phyloP scores from a whole-genome alignment of 2,329 filamentous ascomycete species.

The Trichophyton mentagrophytes region DNA sequence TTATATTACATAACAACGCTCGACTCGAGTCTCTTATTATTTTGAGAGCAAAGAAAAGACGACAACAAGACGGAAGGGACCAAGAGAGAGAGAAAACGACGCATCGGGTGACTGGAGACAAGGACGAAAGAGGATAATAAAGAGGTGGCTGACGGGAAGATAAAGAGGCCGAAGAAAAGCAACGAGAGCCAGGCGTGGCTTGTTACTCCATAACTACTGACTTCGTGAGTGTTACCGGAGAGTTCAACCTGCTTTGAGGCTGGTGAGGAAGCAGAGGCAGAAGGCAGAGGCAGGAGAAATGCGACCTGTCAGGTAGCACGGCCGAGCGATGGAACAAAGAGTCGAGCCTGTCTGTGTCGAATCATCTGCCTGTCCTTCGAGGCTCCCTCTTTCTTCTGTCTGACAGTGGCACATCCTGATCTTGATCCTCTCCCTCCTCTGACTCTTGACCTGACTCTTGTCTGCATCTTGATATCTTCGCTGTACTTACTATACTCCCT shows the following conservation, averaged over 20 bases:
- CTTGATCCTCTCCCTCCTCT: not conserved
- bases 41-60: not conserved
- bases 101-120: not conserved
- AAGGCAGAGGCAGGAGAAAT: not conserved
- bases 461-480: no score
- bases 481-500: no score
- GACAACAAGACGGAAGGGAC: not conserved
- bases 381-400: no score
- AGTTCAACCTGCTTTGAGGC: no score
- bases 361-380: not conserved
- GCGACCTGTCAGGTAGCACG: slow-evolving; percentile 1
- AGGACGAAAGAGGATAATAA: not conserved
- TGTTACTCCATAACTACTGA: no score
- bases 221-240: no score
- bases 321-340: not conserved
- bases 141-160: not conserved
- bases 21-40: no score
- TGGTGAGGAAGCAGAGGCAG: not conserved
- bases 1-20: not conserved
- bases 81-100: not conserved
- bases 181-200: not conserved
- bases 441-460: not conserved
- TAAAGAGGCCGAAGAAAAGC: not conserved
- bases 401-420: not conserved
- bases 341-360: not conserved